Percentiles rank a stretch among this genome's conserved stretches.
These are phyloP conservation scores for Aspergillus carbonarius DNA, from an alignment of 2,329 filamentous ascomycete genomes.

Conservation along the genomic window DNA sequence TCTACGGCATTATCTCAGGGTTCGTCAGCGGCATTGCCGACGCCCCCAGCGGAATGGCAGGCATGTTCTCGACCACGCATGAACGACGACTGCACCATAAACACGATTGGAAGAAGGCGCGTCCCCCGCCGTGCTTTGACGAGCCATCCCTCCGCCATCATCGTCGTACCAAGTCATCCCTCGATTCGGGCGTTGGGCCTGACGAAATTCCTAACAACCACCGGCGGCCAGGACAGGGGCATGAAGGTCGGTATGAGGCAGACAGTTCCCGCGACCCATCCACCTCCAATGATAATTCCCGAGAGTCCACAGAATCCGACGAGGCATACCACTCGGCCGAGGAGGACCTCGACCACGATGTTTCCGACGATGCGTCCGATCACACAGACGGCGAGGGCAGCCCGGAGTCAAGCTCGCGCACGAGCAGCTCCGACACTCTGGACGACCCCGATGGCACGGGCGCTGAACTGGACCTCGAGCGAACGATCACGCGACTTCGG, in stretches of 20 bases:
- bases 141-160: neutral
- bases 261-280: neutral
- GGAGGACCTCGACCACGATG: neutral
- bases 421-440: neutral
- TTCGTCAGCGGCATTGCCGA: constrained; percentile 83
- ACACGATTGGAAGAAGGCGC: neutral
- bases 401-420: neutral
- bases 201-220: neutral
- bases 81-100: neutral
- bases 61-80: constrained; percentile 8
- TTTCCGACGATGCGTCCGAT: too few relatives aligned
- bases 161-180: neutral
- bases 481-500: constrained; percentile 9
- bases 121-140: neutral
- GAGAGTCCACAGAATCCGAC: neutral
- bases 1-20: constrained; percentile 78
- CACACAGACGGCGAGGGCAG: neutral
- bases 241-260: neutral
- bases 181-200: neutral
- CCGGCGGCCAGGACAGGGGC: neutral
- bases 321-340: constrained; percentile 7
- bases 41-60: constrained; percentile 54
- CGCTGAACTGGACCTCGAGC: constrained; percentile 12
- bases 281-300: neutral
- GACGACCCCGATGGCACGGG: neutral